Evolutionary conservation across 1,139 yeast species (phyloP), one percentile per base, ranked within the genome.

Genomic region (Sugiyamaella novakii): DNA sequence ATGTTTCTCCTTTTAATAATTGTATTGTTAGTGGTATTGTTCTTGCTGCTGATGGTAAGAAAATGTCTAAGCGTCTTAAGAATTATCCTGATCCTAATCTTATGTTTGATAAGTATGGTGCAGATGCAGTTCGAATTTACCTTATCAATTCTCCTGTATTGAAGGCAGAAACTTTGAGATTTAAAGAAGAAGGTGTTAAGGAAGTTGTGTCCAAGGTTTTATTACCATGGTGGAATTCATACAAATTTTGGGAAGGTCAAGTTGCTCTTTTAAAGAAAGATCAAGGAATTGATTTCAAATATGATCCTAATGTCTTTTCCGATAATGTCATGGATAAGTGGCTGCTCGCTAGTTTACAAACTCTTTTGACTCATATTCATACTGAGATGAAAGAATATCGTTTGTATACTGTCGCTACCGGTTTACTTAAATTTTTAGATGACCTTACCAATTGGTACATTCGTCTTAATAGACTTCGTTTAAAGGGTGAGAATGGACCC

Each of bases 391-490:
- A 68, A 43, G 85, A 80, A 57, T 92, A 94, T 76, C 81, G 95
- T 70, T 77, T 92, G 60, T 92, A 88, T 74, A 89, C 97, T 40
- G 99, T 94, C 60, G 98, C 94, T 58, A 96, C 98, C 61, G 87
- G 84, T 66, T 76, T 94, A 65, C 78, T 94, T 63, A 77, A 80
- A 52, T 85, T 92, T 68, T 87, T 94, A 69, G 98, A 92, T 64
- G 89, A 87, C 65, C 80, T 94, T 71, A 94, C 99, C 59, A 94
- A 94, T 75, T 92, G 98, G 98, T 94, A 94, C 76, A 94, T 94
- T 68, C 84, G 99, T 71, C 86, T 94, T 72, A 92, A 94, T 77
- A 91, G 99, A 76, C 83, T 91, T 75, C 92, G 99, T 77, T 79
- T 94, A 64, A 94, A 94, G 84, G 98, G 98, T 66, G 89, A 84